Evolutionary conservation across 108 stramenopile species (phyloP).

Genomic region (Nitzschia sp.): DNA sequence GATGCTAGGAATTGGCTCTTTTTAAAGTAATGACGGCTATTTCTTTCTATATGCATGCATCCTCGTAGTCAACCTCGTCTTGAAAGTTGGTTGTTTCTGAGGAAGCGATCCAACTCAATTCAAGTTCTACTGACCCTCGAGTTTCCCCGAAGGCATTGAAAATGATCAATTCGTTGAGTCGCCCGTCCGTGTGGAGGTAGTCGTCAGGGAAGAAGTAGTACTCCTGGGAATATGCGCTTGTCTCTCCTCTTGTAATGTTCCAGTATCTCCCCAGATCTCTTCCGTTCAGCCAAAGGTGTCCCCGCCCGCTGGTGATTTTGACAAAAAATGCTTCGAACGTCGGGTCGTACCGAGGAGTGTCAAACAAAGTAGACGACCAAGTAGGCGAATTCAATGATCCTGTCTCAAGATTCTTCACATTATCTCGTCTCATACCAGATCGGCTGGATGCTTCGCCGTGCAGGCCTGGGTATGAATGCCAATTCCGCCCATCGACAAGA

Average conservation of each 20-base stretch:
- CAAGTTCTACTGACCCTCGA: conserved; percentile 1
- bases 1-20: neutral
- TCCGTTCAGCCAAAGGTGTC: conserved; percentile 60
- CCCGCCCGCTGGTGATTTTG: conserved; percentile 40
- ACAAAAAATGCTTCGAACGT: conserved; percentile 26
- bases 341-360: conserved; percentile 35
- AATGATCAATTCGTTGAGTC: conserved; percentile 38
- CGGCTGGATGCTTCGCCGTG: conserved; percentile 21
- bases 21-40: neutral
- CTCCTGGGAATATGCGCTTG: conserved; percentile 28
- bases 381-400: conserved; percentile 3
- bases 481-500: conserved; percentile 33
- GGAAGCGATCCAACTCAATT: conserved; percentile 31
- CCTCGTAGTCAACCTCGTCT: conserved; percentile 32
- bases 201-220: conserved; percentile 52
- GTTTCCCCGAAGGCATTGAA: conserved; percentile 33
- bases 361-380: conserved; percentile 41
- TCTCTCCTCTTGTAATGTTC: conserved; percentile 51
- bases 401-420: neutral
- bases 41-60: conserved; percentile 33
- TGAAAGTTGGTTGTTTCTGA: conserved; percentile 16
- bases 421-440: neutral
- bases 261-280: conserved; percentile 56
- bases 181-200: conserved; percentile 30
- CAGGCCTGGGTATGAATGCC: conserved; percentile 41